phyloP scores from a whole-genome alignment of 2,329 filamentous ascomycete genomes.

The Rutstroemia sydowiana region DNA sequence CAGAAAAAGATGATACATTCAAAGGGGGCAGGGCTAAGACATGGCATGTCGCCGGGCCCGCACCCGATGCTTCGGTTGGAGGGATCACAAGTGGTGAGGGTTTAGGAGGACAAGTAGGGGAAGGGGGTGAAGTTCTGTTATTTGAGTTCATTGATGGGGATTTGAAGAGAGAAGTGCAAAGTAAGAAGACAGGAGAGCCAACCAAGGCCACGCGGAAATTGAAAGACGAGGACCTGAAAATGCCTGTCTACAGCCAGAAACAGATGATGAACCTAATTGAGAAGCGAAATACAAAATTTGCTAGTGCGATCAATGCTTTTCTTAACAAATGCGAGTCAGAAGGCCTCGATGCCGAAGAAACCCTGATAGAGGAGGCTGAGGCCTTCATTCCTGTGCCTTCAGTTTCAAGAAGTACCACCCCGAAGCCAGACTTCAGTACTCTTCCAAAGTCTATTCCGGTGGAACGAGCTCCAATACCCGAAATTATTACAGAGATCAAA shows the following conservation, averaged over 20 bases:
- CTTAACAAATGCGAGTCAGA: constrained; percentile 64
- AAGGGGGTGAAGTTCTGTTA: constrained; percentile 63
- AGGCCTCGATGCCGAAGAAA: constrained; percentile 58
- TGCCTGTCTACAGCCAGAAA: constrained; percentile 89
- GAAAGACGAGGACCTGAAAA: constrained; percentile 72
- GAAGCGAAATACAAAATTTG: constrained; percentile 80
- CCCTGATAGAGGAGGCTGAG: constrained; percentile 51
- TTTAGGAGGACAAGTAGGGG: constrained; percentile 32
- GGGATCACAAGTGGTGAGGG: constrained; percentile 44
- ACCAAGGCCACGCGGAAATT: constrained; percentile 60
- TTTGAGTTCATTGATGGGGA: constrained; percentile 94
- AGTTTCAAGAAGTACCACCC: constrained; percentile 33
- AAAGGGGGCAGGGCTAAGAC: constrained; percentile 47
- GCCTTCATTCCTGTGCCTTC: constrained; percentile 56
- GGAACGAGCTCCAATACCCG: constrained; percentile 70
- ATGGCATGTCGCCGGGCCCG: constrained; percentile 41
- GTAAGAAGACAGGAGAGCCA: constrained; percentile 66
- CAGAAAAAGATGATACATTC: constrained; percentile 57
- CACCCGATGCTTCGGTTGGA: constrained; percentile 49
- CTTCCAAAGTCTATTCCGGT: constrained; percentile 68
- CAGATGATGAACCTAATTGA: constrained; percentile 86
- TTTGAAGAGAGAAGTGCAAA: constrained; percentile 69
- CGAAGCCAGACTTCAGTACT: constrained; percentile 33
- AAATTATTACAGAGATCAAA: constrained; percentile 81
- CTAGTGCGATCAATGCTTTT: constrained; percentile 67